These are phyloP conservation scores for Spathaspora sp. DNA, from an alignment of 1,139 yeast genomes.

Conservation along the genomic window DNA sequence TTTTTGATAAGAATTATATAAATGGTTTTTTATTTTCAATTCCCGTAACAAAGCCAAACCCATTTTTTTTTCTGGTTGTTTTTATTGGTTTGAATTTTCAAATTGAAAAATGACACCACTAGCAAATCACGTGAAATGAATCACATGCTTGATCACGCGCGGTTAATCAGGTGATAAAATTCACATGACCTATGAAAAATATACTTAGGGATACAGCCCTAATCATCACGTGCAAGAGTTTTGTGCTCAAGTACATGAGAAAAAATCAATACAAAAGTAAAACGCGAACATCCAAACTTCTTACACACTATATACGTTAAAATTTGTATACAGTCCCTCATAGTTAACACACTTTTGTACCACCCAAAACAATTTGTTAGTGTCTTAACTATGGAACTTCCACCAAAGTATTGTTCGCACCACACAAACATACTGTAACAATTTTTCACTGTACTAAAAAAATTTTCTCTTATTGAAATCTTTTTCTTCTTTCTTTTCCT, in stretches of 20 bases:
- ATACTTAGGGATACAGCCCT: slow-evolving; percentile 5
- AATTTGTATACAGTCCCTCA: slow-evolving; percentile 4
- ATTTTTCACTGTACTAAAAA: slow-evolving; percentile 4
- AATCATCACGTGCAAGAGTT: slow-evolving; percentile 1
- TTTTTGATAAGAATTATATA: background rate
- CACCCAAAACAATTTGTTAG: background rate
- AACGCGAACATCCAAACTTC: background rate
- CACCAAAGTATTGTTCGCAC: slow-evolving; percentile 3
- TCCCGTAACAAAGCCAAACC: background rate
- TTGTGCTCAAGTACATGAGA: background rate
- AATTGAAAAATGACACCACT: background rate
- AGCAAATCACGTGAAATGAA: background rate
- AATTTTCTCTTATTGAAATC: slow-evolving; percentile 3
- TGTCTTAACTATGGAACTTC: background rate
- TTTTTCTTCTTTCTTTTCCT: slow-evolving; percentile 4
- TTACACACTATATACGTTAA: background rate
- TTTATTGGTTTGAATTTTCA: slow-evolving; percentile 7
- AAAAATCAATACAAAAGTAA: no score
- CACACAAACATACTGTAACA: slow-evolving; percentile 1
- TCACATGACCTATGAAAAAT: background rate
- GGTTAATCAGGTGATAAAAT: background rate
- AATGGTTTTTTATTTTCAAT: slow-evolving; percentile 1
- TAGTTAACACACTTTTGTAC: background rate
- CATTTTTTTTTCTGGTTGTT: slow-evolving; percentile 4
- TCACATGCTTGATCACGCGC: slow-evolving; percentile 1